phyloP scores from a whole-genome alignment of 2,329 filamentous ascomycete genomes.

The Mollisia scopiformis region DNA sequence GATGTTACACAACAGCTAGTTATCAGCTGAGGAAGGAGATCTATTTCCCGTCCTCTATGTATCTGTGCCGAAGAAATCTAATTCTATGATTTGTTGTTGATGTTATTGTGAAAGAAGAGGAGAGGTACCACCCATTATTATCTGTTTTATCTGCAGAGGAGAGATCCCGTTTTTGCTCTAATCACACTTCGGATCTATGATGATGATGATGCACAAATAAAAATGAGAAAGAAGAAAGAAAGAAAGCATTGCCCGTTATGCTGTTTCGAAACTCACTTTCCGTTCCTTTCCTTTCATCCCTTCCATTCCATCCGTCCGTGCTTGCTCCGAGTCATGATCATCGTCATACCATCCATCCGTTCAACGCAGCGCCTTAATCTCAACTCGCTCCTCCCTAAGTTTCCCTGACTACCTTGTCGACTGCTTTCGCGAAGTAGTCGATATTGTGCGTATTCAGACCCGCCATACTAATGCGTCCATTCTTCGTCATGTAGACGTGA shows the following conservation, averaged over 20 bases:
- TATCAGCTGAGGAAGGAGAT: too few species aligned
- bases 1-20: too few species aligned
- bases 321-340: neutral
- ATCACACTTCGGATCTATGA: neutral
- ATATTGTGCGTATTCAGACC: conserved; percentile 93
- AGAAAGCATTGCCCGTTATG: neutral
- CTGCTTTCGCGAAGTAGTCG: conserved; percentile 88
- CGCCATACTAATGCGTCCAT: conserved; percentile 97
- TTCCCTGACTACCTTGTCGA: conserved; percentile 75
- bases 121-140: neutral
- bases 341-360: neutral
- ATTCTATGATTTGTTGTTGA: neutral
- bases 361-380: too few species aligned
- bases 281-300: neutral
- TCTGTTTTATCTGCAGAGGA: neutral
- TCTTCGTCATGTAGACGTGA: conserved; percentile 95
- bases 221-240: neutral
- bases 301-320: neutral
- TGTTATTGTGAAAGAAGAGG: neutral
- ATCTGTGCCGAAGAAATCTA: neutral
- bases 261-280: neutral
- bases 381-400: conserved; percentile 9
- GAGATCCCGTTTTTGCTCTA: neutral
- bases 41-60: neutral
- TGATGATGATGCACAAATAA: too few species aligned